phyloP scores from a whole-genome alignment of 2,329 filamentous ascomycete species.

The Dactylellina drechsleri region DNA sequence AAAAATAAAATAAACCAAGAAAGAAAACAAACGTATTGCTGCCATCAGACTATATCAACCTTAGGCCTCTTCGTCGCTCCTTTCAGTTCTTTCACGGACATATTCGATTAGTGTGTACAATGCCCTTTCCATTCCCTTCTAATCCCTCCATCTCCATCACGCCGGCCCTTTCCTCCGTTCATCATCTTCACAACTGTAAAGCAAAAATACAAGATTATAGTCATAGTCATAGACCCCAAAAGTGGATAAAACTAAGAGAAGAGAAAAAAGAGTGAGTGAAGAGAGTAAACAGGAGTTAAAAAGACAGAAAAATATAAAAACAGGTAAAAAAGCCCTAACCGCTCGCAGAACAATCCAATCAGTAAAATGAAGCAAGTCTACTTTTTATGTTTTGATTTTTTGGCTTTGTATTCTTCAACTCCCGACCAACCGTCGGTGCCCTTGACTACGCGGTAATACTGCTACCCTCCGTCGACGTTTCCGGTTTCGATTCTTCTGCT shows the following conservation, averaged over 20 bases:
- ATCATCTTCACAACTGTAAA: too few relatives aligned
- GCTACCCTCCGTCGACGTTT: slow-evolving; percentile 36
- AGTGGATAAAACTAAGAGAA: slow-evolving; percentile 13
- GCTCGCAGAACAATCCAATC: background rate
- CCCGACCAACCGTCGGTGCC: background rate
- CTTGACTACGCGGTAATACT: slow-evolving; percentile 24
- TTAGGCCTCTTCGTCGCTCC: too few relatives aligned
- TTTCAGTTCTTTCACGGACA: too few relatives aligned
- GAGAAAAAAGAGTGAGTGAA: slow-evolving; percentile 36
- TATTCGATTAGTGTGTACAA: too few relatives aligned
- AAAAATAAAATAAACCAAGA: too few relatives aligned
- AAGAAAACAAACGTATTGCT: too few relatives aligned
- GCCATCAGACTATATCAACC: too few relatives aligned
- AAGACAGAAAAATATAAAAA: slow-evolving; percentile 6
- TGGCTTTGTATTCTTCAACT: background rate
- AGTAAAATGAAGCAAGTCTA: slow-evolving; percentile 20
- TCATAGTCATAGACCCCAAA: slow-evolving; percentile 7
- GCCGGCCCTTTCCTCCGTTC: too few relatives aligned
- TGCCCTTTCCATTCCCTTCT: too few relatives aligned
- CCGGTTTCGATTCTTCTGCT: slow-evolving; percentile 40
- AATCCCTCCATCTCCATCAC: too few relatives aligned
- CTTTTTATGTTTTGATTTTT: slow-evolving; percentile 11
- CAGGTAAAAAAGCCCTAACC: too few relatives aligned
- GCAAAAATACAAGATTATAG: too few relatives aligned
- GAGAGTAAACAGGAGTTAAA: slow-evolving; percentile 16